phyloP scores from a whole-genome alignment of 495 filamentous ascomycete species.

The Penicillium subrubescens region DNA sequence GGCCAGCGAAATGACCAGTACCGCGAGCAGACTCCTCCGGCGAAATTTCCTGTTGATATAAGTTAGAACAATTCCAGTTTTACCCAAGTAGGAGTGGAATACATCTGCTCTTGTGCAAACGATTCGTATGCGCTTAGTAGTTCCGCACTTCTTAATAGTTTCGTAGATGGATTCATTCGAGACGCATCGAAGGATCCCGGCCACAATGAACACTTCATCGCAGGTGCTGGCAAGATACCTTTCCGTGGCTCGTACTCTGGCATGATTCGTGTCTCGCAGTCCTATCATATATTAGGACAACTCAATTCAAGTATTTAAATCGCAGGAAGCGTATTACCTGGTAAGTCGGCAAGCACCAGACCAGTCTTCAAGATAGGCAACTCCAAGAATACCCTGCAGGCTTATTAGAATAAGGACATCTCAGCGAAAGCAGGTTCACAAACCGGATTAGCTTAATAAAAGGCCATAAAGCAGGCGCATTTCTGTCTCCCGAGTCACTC shows the following conservation, averaged over 20 bases:
- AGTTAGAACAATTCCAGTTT: neutral
- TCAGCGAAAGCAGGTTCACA: neutral
- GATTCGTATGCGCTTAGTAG: neutral
- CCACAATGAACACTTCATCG: neutral
- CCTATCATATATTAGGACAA: neutral
- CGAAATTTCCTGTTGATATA: neutral
- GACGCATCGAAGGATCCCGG: neutral
- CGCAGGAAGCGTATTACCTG: neutral
- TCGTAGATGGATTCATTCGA: neutral
- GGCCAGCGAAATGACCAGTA: neutral
- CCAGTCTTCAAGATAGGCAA: neutral
- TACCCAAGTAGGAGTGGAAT: neutral
- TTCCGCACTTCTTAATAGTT: neutral
- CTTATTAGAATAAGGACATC: neutral
- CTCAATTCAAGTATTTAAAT: no score
- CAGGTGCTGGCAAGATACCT: neutral
- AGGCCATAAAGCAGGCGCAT: neutral
- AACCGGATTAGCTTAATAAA: neutral
- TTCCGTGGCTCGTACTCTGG: neutral
- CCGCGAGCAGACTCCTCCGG: neutral
- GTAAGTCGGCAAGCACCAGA: neutral
- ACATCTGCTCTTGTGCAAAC: neutral
- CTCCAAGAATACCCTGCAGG: neutral
- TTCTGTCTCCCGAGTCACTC: neutral
- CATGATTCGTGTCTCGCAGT: slow-evolving; percentile 1